These are phyloP conservation scores for Rhodotorula paludigena DNA, from an alignment of 768 basidiomycete species.

Conservation along the genomic window DNA sequence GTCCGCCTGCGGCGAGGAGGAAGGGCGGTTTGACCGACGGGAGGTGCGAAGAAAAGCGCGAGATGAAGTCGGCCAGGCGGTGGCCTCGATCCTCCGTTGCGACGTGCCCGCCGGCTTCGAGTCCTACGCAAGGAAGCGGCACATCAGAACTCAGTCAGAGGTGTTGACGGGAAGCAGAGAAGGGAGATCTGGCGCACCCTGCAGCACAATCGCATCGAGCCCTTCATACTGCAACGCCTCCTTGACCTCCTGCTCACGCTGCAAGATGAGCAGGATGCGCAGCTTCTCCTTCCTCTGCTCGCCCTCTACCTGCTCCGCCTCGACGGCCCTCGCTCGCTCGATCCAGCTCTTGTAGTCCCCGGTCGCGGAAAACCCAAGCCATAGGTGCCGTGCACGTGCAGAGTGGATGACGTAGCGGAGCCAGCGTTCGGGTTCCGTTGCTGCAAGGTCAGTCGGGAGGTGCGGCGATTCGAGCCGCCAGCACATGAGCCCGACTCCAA, in stretches of 20 bases:
- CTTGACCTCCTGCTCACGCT: constrained; percentile 58
- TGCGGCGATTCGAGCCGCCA: constrained; percentile 18
- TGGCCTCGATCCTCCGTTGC: constrained; percentile 51
- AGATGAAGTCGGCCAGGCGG: constrained; percentile 46
- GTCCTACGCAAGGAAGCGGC: constrained; percentile 53
- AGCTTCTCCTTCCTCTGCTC: constrained; percentile 7
- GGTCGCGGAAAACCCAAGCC: constrained; percentile 66
- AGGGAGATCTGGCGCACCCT: constrained; percentile 54
- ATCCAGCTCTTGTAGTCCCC: constrained; percentile 57
- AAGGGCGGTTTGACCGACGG: background rate
- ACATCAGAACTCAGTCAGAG: constrained; percentile 5
- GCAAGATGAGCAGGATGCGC: constrained; percentile 61
- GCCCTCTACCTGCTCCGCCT: constrained; percentile 44
- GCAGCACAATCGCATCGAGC: constrained; percentile 68
- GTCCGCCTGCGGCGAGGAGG: constrained; percentile 65
- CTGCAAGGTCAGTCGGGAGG: background rate
- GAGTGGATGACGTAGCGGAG: constrained; percentile 16
- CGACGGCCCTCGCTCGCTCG: constrained; percentile 47
- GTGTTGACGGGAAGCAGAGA: constrained; percentile 8
- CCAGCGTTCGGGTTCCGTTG: background rate
- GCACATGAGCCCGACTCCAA: constrained; percentile 11
- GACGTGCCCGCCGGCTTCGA: constrained; percentile 77
- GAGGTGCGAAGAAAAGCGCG: constrained; percentile 1
- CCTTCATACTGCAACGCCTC: constrained; percentile 61
- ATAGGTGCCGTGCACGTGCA: constrained; percentile 57